Conservation (phyloP, 208 protist genomes). For the Trypanosoma cruzi region DNA sequence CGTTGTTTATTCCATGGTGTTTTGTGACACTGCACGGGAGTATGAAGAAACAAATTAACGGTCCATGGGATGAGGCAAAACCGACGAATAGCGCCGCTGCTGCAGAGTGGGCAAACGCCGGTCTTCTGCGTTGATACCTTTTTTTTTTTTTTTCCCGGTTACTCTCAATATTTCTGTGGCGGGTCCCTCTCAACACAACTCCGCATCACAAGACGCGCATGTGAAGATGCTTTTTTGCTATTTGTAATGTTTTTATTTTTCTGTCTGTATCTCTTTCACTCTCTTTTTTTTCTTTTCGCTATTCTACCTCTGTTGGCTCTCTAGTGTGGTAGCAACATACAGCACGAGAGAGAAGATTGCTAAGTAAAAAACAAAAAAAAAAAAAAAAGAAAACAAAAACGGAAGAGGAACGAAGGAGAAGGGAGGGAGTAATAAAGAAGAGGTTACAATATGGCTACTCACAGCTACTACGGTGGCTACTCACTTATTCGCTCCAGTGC, state of each 20-base stretch:
- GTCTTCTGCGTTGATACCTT: slow-evolving; percentile 59
- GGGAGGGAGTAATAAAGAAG: not conserved
- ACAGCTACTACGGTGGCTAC: slow-evolving; percentile 24
- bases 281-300: slow-evolving; percentile 10
- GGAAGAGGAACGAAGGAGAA: not conserved
- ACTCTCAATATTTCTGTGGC: not conserved
- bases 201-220: too few species aligned
- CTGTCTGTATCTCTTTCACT: not conserved
- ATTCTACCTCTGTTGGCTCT: slow-evolving; percentile 9
- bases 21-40: slow-evolving; percentile 81
- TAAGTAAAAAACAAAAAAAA: too few species aligned
- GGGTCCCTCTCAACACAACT: not conserved
- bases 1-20: slow-evolving; percentile 76
- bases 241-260: not conserved
- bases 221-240: slow-evolving; percentile 8
- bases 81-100: slow-evolving; percentile 92
- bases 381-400: slow-evolving; percentile 7
- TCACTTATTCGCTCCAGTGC: slow-evolving; percentile 21
- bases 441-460: slow-evolving; percentile 5
- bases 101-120: slow-evolving; percentile 90
- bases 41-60: slow-evolving; percentile 90
- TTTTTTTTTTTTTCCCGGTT: slow-evolving; percentile 9
- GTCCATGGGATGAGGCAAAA: slow-evolving; percentile 92
- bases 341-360: not conserved
- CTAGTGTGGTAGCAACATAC: not conserved